Conservation (phyloP, 2,329 filamentous ascomycete species). For the Thielaviopsis musarum region DNA sequence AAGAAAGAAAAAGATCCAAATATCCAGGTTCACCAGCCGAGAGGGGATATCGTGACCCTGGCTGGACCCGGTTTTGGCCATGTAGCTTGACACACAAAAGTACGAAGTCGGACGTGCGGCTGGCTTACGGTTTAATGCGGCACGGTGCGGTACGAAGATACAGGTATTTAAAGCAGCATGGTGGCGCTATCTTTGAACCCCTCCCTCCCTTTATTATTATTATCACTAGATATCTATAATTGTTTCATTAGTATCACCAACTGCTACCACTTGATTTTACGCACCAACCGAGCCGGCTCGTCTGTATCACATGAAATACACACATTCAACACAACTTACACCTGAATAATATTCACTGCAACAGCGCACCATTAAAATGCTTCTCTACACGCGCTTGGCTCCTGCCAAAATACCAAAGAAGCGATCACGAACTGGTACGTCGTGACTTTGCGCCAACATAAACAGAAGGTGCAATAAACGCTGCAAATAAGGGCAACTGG, state of each 20-base stretch:
- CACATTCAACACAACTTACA: not conserved
- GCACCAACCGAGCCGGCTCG: not conserved
- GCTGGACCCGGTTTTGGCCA: not conserved
- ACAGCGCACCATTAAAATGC: conserved; percentile 23
- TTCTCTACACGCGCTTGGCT: conserved; percentile 41
- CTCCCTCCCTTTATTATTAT: not conserved
- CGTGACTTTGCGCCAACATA: not conserved
- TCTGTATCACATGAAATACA: too few species aligned
- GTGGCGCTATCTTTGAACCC: not conserved
- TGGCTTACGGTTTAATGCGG: not conserved
- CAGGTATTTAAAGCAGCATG: not conserved
- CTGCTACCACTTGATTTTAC: not conserved
- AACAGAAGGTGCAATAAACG: not conserved
- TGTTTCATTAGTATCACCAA: not conserved
- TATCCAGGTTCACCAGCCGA: not conserved
- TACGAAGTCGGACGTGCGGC: not conserved
- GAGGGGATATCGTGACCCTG: conserved; percentile 1
- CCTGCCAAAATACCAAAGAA: conserved; percentile 41
- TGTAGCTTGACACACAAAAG: not conserved
- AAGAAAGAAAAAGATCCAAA: not conserved
- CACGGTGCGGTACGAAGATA: not conserved
- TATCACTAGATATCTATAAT: not conserved
- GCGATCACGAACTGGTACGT: conserved; percentile 42
- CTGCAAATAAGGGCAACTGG: not conserved
- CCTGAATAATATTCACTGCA: not conserved